Conservation (phyloP, 116 monocot species). For the Posidonia oceanica region DNA sequence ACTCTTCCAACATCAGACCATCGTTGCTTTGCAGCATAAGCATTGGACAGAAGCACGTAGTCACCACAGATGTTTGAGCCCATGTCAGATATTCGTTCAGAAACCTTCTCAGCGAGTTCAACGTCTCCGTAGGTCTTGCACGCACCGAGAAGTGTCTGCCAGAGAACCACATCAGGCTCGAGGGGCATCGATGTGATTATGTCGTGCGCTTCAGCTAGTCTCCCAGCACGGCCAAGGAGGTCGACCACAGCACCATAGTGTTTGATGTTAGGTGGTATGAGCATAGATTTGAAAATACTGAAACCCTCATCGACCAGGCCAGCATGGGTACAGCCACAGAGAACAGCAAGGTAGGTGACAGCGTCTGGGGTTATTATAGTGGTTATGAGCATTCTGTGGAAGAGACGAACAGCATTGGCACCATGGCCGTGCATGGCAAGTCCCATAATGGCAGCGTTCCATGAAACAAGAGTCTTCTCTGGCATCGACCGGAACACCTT, state of each 20-base stretch:
- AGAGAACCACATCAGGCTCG: constrained; percentile 51
- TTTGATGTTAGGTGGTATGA: constrained; percentile 37
- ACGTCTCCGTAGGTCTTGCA: constrained; percentile 51
- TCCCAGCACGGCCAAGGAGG: constrained; percentile 66
- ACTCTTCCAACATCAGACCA: constrained; percentile 69
- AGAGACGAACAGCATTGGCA: constrained; percentile 30
- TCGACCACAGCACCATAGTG: constrained; percentile 89
- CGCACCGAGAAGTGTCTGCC: constrained; percentile 81
- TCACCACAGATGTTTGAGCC: constrained; percentile 57
- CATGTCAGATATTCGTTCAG: constrained; percentile 31
- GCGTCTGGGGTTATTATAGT: constrained; percentile 31
- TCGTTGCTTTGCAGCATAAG: constrained; percentile 53
- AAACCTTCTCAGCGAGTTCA: constrained; percentile 41
- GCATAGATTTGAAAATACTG: constrained; percentile 53
- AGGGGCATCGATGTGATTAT: constrained; percentile 45
- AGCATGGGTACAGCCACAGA: constrained; percentile 74
- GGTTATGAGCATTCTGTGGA: constrained; percentile 39
- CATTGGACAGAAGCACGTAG: constrained; percentile 74
- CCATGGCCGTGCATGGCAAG: constrained; percentile 61
- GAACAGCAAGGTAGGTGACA: constrained; percentile 62
- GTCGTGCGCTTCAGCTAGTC: constrained; percentile 46
- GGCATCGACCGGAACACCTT: constrained; percentile 26
- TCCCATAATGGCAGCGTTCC: constrained; percentile 55
- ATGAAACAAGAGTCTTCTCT: constrained; percentile 47
- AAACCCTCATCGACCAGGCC: constrained; percentile 84